phyloP scores from a whole-genome alignment of 2,329 filamentous ascomycete genomes.

The Verticillium alfalfae region DNA sequence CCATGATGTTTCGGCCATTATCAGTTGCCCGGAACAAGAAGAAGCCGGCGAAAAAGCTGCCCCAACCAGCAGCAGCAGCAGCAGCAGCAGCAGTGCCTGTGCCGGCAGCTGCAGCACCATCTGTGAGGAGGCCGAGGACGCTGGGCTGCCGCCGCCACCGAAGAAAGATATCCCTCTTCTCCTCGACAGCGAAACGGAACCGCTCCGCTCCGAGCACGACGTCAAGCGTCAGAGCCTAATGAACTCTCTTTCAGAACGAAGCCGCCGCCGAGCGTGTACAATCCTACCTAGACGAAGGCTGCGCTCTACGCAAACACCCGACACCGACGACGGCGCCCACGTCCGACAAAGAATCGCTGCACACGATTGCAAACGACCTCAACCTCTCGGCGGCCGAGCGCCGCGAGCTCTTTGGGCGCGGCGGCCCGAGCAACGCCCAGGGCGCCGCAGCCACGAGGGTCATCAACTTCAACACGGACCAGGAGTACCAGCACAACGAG shows the following conservation, averaged over 20 bases:
- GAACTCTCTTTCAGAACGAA: slow-evolving; percentile 39
- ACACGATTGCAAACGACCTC: slow-evolving; percentile 68
- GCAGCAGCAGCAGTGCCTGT: slow-evolving; percentile 4
- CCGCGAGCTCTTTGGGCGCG: slow-evolving; percentile 80
- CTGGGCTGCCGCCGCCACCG: slow-evolving; percentile 19
- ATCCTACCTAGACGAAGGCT: slow-evolving; percentile 22
- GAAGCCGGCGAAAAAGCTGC: slow-evolving; percentile 46
- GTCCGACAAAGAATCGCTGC: slow-evolving; percentile 53
- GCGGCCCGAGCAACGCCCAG: slow-evolving; percentile 31
- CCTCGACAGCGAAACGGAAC: slow-evolving; percentile 42
- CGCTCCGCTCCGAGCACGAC: slow-evolving; percentile 12
- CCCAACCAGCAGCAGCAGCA: slow-evolving; percentile 8
- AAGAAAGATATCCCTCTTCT: slow-evolving; percentile 67
- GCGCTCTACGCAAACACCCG: slow-evolving; percentile 21
- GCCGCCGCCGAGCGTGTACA: slow-evolving; percentile 17
- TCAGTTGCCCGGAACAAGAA: slow-evolving; percentile 73
- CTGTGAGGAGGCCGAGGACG: slow-evolving; percentile 5
- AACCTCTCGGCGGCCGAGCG: slow-evolving; percentile 72
- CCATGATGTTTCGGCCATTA: slow-evolving; percentile 83
- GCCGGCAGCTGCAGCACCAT: slow-evolving; percentile 5
- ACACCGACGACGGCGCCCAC: slow-evolving; percentile 19
- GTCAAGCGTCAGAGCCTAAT: slow-evolving; percentile 34
- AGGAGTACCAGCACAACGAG: slow-evolving; percentile 84
- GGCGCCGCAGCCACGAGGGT: slow-evolving; percentile 47
- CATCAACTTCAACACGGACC: slow-evolving; percentile 83